These are phyloP conservation scores for Pyrus betulifolia DNA, from an alignment of 306 rosid species.

Conservation along the genomic window DNA sequence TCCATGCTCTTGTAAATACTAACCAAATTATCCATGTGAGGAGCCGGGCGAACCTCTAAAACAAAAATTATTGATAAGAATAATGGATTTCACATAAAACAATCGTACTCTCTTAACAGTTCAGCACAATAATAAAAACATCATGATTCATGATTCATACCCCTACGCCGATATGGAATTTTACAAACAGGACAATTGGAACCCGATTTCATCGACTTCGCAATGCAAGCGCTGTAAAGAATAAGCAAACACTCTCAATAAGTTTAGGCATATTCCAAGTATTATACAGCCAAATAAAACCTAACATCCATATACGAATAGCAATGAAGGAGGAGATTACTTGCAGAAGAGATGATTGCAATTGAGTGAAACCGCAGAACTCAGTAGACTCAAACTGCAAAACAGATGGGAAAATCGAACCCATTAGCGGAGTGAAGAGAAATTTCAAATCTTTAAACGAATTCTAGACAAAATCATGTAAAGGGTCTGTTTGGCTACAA, in stretches of 20 bases:
- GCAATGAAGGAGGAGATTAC: conserved; percentile 25
- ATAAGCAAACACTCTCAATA: background rate
- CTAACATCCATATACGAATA: background rate
- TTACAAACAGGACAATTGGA: conserved; percentile 84
- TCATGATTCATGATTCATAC: conserved; percentile 16
- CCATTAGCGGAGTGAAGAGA: background rate
- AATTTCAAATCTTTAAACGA: background rate
- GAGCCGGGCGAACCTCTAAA: conserved; percentile 84
- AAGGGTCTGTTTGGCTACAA: background rate
- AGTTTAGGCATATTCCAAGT: background rate
- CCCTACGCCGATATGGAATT: conserved; percentile 77
- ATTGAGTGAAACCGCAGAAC: conserved; percentile 57
- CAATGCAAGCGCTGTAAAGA: conserved; percentile 54
- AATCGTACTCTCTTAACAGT: background rate
- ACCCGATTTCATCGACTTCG: conserved; percentile 63
- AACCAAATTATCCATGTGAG: conserved; percentile 88
- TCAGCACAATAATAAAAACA: background rate
- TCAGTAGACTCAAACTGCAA: conserved; percentile 56
- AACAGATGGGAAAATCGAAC: background rate
- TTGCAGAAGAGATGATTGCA: conserved; percentile 94
- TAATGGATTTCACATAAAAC: background rate
- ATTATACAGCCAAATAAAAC: background rate
- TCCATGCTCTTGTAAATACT: conserved; percentile 86
- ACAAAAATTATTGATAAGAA: background rate
- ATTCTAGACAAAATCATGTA: background rate